Conservation (phyloP, 2,329 filamentous ascomycete species). For the Diaporthe batatas region DNA sequence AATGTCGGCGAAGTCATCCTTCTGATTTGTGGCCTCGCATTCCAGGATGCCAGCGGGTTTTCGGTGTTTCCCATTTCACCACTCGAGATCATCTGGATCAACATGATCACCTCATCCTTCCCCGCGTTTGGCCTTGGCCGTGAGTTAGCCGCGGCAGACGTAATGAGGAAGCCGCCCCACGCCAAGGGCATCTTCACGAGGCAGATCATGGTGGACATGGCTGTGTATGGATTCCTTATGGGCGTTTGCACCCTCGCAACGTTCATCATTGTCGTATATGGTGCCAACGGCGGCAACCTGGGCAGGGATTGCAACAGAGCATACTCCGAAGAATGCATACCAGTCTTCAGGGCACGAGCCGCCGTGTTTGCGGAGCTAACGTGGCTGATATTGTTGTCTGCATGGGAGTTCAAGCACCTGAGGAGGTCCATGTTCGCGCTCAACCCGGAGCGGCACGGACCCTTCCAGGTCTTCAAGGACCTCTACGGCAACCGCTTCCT, state of each 20-base stretch:
- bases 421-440: constrained; percentile 79
- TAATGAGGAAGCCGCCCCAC: constrained; percentile 85
- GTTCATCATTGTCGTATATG: constrained; percentile 75
- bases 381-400: constrained; percentile 79
- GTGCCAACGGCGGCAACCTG: constrained; percentile 67
- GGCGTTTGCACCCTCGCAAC: constrained; percentile 75
- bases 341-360: constrained; percentile 78
- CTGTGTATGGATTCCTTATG: constrained; percentile 85
- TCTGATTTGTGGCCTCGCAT: constrained; percentile 83
- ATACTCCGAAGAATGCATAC: constrained; percentile 67
- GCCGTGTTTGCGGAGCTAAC: constrained; percentile 81
- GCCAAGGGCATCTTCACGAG: constrained; percentile 81
- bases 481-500: constrained; percentile 79
- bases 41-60: constrained; percentile 77
- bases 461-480: constrained; percentile 70
- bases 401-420: constrained; percentile 83
- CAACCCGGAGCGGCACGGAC: constrained; percentile 64
- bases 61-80: constrained; percentile 90
- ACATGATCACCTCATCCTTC: constrained; percentile 90
- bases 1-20: constrained; percentile 89
- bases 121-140: constrained; percentile 91
- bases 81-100: constrained; percentile 92
- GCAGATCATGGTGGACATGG: constrained; percentile 83
- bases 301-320: constrained; percentile 73
- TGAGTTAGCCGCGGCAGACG: constrained; percentile 79